Evolutionary conservation across 2,329 filamentous ascomycete species (phyloP).

Genomic region (Penicillium hordei): DNA sequence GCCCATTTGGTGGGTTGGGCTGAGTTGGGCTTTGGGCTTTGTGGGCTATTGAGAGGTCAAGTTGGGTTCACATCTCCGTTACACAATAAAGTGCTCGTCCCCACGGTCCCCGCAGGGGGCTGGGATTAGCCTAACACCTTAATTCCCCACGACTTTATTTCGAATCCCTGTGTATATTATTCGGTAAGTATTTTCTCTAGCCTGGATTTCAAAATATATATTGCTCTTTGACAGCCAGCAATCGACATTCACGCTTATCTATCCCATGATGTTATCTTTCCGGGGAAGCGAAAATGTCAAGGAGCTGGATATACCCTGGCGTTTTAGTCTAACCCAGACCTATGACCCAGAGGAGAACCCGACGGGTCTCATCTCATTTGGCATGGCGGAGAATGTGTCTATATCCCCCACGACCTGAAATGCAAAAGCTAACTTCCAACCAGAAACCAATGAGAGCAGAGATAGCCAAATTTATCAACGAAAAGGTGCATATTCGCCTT

Average conservation of each 20-base stretch:
- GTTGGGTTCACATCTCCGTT: background rate
- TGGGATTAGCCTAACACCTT: background rate
- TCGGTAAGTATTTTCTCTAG: background rate
- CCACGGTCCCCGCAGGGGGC: slow-evolving; percentile 2
- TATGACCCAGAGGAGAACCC: slow-evolving; percentile 34
- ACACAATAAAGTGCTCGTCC: background rate
- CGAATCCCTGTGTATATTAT: background rate
- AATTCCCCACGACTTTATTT: background rate
- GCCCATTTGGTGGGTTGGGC: too few species aligned
- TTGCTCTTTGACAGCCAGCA: background rate
- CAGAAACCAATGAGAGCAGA: slow-evolving; percentile 42
- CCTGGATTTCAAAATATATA: background rate
- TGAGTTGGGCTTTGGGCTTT: too few species aligned
- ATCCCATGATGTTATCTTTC: slow-evolving; percentile 29
- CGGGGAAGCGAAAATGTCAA: slow-evolving; percentile 27
- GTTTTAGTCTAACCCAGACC: slow-evolving; percentile 26
- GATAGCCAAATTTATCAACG: slow-evolving; percentile 40
- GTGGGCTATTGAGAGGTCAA: too few species aligned
- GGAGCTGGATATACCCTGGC: slow-evolving; percentile 27
- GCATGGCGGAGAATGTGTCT: slow-evolving; percentile 39
- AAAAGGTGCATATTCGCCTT: slow-evolving; percentile 27
- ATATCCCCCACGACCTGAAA: background rate
- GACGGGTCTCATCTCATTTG: slow-evolving; percentile 37
- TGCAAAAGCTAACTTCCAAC: background rate
- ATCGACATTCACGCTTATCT: background rate